Base-by-base conservation (phyloP, 768 basidiomycete genomes). In the Cubamyces lactineus region DNA sequence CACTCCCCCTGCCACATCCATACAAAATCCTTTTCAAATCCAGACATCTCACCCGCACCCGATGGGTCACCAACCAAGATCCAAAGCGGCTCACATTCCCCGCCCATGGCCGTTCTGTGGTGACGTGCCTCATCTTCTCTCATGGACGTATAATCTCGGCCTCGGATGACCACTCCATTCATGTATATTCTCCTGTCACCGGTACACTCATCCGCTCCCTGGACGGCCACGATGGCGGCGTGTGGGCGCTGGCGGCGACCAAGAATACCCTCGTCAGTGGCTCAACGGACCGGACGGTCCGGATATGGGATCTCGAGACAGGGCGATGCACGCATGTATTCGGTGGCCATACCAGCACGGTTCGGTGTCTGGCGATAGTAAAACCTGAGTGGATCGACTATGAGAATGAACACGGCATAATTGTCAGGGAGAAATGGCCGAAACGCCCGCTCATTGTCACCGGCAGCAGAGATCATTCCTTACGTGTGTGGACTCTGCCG, bases 121-220 rank as follows among this genome's bases (percentile, higher is more conserved):
- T 99, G 72, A 99, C 96, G 43, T 97, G 95, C 73, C 86, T 98
- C 48, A 85, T 98, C 68, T 93, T 99, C 78, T 97, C 96, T 52
- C 86, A 87, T 62, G 91, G 92, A 30, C 93, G 96, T 63, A 94
- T 99, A 76, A 94, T 99, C 70, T 95, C 93, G 12, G 96, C 96
- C 12, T 96, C 94, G 0, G 96, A 99, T 74, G 96, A 98, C 75
- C 94, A 98, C 69, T 92, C 94, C 3, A 97, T 98, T 70, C 92
- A 96, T 70, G 87, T 99, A 48, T 98, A 96, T 73, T 90, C 89
- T 23, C 95, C 93, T n/a, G 73, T 82, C 26, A 91, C 89, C 0
- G 96, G 96, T 13, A 81, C 85, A 40, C 82, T 92, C 21, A 74
- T 89, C 5, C 86, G 84, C 43, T 84, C 88, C 1, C 81, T 98